phyloP scores from a whole-genome alignment of 805 yeast genomes.

The Candida caryicola region DNA sequence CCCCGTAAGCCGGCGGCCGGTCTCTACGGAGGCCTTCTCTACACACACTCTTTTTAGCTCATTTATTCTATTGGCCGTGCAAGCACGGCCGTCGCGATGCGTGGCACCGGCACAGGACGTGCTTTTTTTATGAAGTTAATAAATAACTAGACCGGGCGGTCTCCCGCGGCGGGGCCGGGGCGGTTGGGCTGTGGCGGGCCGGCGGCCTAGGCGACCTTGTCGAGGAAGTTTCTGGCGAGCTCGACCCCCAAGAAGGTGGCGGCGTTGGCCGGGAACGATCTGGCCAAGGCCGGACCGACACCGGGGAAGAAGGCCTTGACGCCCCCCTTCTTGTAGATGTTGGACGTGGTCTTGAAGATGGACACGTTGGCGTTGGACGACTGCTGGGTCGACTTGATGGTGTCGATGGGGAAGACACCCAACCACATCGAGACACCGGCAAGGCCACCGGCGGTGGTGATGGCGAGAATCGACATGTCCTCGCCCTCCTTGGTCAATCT shows the following conservation, averaged over 20 bases:
- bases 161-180: too few species aligned
- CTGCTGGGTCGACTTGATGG: slow-evolving; percentile 83
- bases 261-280: slow-evolving; percentile 99
- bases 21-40: too few species aligned
- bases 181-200: too few species aligned
- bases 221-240: slow-evolving; percentile 52
- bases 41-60: too few species aligned
- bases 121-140: too few species aligned
- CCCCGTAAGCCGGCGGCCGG: too few species aligned
- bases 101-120: too few species aligned
- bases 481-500: slow-evolving; percentile 54
- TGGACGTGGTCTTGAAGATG: slow-evolving; percentile 61
- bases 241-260: slow-evolving; percentile 97
- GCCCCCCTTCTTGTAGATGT: slow-evolving; percentile 75
- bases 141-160: too few species aligned
- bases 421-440: slow-evolving; percentile 98
- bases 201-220: slow-evolving; percentile 32
- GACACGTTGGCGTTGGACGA: slow-evolving; percentile 54
- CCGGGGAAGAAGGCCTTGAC: slow-evolving; percentile 95
- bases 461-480: slow-evolving; percentile 65
- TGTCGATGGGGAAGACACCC: slow-evolving; percentile 93
- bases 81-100: too few species aligned
- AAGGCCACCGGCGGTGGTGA: slow-evolving; percentile 88
- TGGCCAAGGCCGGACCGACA: slow-evolving; percentile 87
- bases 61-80: too few species aligned